A percentile compares a stretch with the other conserved stretches of the same genome.
phyloP scores from a whole-genome alignment of 225 moss, liverwort and hornwort genomes.

The Anthoceros angustus region DNA sequence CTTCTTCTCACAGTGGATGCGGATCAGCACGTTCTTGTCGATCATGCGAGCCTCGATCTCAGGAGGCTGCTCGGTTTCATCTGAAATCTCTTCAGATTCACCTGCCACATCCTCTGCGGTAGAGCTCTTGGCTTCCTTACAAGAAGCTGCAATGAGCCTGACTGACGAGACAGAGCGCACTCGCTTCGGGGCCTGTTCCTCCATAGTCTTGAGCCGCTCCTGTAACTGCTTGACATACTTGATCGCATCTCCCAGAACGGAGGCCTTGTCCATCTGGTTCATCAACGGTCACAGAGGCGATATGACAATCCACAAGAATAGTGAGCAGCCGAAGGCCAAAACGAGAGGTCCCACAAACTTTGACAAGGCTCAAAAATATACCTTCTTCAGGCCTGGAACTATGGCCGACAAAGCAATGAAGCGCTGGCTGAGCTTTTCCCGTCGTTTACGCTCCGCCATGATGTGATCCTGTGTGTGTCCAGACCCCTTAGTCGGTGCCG shows the following conservation, averaged over 20 bases:
- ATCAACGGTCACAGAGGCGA: not conserved
- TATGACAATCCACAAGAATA: not conserved
- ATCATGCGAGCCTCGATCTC: slow-evolving; percentile 91
- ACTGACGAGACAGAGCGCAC: slow-evolving; percentile 44
- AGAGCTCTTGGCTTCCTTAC: slow-evolving; percentile 11
- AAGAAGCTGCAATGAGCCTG: not conserved
- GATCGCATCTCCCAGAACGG: slow-evolving; percentile 87
- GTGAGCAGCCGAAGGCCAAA: not conserved
- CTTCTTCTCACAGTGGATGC: slow-evolving; percentile 79
- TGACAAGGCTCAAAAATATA: slow-evolving; percentile 6
- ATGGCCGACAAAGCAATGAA: slow-evolving; percentile 94
- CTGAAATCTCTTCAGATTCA: slow-evolving; percentile 25
- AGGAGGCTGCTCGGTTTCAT: slow-evolving; percentile 37
- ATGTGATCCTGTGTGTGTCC: slow-evolving; percentile 97
- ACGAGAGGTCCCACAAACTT: not conserved
- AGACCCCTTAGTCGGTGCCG: slow-evolving; percentile 30
- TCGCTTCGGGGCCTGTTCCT: slow-evolving; percentile 77
- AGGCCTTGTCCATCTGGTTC: slow-evolving; percentile 94
- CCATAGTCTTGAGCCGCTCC: slow-evolving; percentile 68
- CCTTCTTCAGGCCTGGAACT: slow-evolving; percentile 94
- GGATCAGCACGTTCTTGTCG: slow-evolving; percentile 59
- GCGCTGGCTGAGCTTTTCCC: slow-evolving; percentile 92
- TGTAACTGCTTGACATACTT: slow-evolving; percentile 85
- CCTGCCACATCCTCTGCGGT: slow-evolving; percentile 14
- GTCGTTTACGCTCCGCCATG: slow-evolving; percentile 88